phyloP scores from a whole-genome alignment of 208 protist species.

The Trypanosoma melophagium region DNA sequence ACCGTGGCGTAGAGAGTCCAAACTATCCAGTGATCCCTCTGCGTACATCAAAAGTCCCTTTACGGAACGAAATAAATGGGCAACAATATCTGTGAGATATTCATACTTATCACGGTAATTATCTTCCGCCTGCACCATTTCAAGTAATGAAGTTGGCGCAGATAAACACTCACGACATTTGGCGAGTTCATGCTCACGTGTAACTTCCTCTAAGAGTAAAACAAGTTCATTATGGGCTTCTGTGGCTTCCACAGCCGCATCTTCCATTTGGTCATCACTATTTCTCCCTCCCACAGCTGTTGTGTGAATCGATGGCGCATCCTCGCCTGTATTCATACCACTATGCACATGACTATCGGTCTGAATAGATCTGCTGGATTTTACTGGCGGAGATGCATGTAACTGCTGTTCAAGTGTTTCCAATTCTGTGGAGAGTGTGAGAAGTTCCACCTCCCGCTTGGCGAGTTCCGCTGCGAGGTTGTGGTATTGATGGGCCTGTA shows the following conservation, averaged over 20 bases:
- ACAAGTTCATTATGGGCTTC: constrained; percentile 63
- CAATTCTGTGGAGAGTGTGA: constrained; percentile 34
- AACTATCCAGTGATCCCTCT: constrained; percentile 65
- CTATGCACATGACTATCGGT: constrained; percentile 14
- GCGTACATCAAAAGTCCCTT: constrained; percentile 59
- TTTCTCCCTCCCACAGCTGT: neutral
- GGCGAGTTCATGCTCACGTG: constrained; percentile 70
- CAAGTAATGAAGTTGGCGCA: constrained; percentile 39
- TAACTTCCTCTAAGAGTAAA: constrained; percentile 58
- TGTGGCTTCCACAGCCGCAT: neutral
- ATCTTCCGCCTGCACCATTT: constrained; percentile 27
- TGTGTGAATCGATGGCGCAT: neutral
- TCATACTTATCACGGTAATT: constrained; percentile 35
- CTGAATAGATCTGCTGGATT: constrained; percentile 25
- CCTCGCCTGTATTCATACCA: constrained; percentile 13
- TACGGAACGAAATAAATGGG: constrained; percentile 52
- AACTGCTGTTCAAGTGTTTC: constrained; percentile 37
- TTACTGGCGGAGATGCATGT: constrained; percentile 3
- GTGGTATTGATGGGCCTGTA: constrained; percentile 77
- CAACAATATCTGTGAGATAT: constrained; percentile 46
- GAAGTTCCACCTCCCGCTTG: constrained; percentile 43
- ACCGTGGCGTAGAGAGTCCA: constrained; percentile 60
- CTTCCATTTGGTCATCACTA: neutral
- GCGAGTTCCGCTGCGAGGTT: constrained; percentile 67
- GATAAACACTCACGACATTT: constrained; percentile 62